Base-by-base conservation (phyloP, 1,139 yeast species). In the Scheffersomyces lignicola region DNA sequence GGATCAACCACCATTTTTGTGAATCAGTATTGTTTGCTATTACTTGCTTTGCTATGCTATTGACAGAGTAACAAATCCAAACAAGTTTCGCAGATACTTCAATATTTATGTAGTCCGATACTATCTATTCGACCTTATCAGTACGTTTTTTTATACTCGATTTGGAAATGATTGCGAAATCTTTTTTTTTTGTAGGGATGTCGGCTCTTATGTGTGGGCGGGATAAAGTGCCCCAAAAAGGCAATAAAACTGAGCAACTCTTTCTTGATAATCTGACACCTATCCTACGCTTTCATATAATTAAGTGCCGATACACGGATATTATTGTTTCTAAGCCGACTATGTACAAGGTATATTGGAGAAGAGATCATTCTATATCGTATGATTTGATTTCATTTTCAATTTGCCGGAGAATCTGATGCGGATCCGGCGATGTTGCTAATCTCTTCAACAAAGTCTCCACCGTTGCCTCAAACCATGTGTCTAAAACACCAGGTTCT, bases 381-480 rank as follows among this genome's bases (percentile, higher is more conserved):
- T 7, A 11, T 20, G 18, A 20, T 20, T 32, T 27, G 2, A 28
- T 24, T 7, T 32, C 34, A 26, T 13, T 23, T n/a, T 30, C 28
- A 12, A 40, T 10, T 20, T 35, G 25, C 7, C 28, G 25, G 12
- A 38, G 18, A 9, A 45, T 28, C 17, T 36, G 37, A 7, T 22
- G 24, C 6, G 14, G 18, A 13, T 28, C 7, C 15, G 9, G 23
- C 18, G 28, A 11, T 17, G 24, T 12, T 22, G 24, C 10, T 14
- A 38, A 16, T 10, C 27, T 24, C 6, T 26, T 26, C 13, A 39
- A 23, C 16, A 35, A 15, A 27, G 33, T 29, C 16, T 12, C 15
- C 3, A 49, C 40, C 27, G 50, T 17, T n/a, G 30, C 27, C 10
- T 41, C 30, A 13, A 55, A 40, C 61, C 60, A 56, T 7, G 23